Percentiles rank a stretch among this genome's conserved stretches.
phyloP scores from a whole-genome alignment of 306 rosid genomes.

The Corylus americana region DNA sequence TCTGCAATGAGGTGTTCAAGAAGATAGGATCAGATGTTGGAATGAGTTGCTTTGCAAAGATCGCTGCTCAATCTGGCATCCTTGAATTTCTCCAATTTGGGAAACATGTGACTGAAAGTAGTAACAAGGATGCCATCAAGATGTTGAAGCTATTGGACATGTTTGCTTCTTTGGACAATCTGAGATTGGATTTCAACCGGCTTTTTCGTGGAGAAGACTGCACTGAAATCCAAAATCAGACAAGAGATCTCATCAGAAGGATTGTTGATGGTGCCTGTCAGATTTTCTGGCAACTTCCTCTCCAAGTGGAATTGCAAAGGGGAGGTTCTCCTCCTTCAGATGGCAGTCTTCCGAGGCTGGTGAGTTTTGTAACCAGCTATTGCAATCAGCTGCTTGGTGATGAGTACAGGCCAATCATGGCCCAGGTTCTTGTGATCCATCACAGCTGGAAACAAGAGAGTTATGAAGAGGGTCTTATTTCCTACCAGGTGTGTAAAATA shows the following conservation, averaged over 20 bases:
- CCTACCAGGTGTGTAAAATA: slow-evolving; percentile 39
- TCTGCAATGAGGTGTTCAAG: slow-evolving; percentile 52
- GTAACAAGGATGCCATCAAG: slow-evolving; percentile 65
- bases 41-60: slow-evolving; percentile 54
- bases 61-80: slow-evolving; percentile 60
- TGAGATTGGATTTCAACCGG: slow-evolving; percentile 63
- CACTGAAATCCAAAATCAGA: slow-evolving; percentile 52
- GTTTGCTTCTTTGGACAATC: slow-evolving; percentile 57
- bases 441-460: slow-evolving; percentile 62
- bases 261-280: slow-evolving; percentile 65
- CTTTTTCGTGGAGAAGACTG: slow-evolving; percentile 63
- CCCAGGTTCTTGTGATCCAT: slow-evolving; percentile 59
- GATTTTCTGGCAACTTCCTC: slow-evolving; percentile 78
- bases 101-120: slow-evolving; percentile 45
- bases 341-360: slow-evolving; percentile 77
- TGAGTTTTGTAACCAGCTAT: slow-evolving; percentile 63
- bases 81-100: slow-evolving; percentile 71
- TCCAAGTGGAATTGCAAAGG: slow-evolving; percentile 71
- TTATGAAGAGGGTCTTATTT: slow-evolving; percentile 45
- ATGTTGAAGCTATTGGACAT: slow-evolving; percentile 72
- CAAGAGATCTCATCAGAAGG: slow-evolving; percentile 64
- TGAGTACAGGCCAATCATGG: slow-evolving; percentile 56
- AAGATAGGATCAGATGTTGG: slow-evolving; percentile 43
- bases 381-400: slow-evolving; percentile 66
- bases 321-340: slow-evolving; percentile 67